These are phyloP conservation scores for Alternaria alternata DNA, from an alignment of 2,329 filamentous ascomycete species.

Conservation along the genomic window DNA sequence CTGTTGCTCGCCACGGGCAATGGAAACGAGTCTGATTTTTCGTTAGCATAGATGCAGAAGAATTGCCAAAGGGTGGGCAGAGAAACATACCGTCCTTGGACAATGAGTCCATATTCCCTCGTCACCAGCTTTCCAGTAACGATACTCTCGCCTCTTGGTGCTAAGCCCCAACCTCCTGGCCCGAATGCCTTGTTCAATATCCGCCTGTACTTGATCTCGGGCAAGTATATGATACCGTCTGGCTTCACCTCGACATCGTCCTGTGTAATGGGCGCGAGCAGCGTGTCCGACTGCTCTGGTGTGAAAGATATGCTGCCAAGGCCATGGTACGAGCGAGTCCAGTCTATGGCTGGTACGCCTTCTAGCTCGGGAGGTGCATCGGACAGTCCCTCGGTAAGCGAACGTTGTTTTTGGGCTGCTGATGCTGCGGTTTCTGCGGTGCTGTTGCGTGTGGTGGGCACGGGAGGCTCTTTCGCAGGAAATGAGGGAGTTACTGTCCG, in stretches of 20 bases:
- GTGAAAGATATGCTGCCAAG: conserved; percentile 76
- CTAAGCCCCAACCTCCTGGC: conserved; percentile 93
- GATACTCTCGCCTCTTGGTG: conserved; percentile 83
- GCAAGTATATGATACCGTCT: conserved; percentile 93
- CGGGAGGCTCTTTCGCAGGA: conserved; percentile 44
- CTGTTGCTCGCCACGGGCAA: conserved; percentile 92
- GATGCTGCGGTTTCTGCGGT: conserved; percentile 36
- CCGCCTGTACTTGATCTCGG: conserved; percentile 96
- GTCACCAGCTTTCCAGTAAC: conserved; percentile 84
- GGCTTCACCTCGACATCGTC: conserved; percentile 96
- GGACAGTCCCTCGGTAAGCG: conserved; percentile 59
- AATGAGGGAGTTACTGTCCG: conserved; percentile 40
- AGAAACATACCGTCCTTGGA: conserved; percentile 77
- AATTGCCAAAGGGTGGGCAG: neutral
- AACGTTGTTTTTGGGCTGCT: conserved; percentile 45
- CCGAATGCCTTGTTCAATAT: conserved; percentile 92
- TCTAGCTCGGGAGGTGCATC: conserved; percentile 60
- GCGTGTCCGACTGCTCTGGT: conserved; percentile 70
- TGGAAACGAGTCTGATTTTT: conserved; percentile 78
- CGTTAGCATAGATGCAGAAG: neutral
- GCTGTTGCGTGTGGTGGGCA: conserved; percentile 43
- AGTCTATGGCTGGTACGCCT: conserved; percentile 71
- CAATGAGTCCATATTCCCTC: conserved; percentile 91
- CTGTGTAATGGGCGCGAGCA: conserved; percentile 71
- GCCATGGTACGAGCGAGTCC: conserved; percentile 84